Base-by-base conservation (phyloP, 352 stramenopile genomes). In the Phytopythium litorale region DNA sequence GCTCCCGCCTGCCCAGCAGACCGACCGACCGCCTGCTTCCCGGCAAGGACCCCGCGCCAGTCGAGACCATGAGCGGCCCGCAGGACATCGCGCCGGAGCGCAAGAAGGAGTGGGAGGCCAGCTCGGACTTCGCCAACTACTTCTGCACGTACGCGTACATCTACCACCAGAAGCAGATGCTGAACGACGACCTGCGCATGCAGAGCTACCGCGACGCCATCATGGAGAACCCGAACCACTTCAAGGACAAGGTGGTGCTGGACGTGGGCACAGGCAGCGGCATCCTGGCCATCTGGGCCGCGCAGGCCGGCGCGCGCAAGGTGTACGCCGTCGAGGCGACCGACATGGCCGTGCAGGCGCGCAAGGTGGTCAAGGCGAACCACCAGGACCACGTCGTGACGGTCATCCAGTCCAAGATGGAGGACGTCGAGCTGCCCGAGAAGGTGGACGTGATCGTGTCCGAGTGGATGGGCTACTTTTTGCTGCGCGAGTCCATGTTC, bases 361-460 rank as follows among this genome's bases (percentile, higher is more conserved):
- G 93, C 58, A 87, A 91, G 58, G 90, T 99, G 38, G 93, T 99
- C 56, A 89, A 97, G 58, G 91, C 92, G 18, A 99, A 99, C 81
- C 79, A 89, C 46, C 88, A 99, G 61, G 85, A 96, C 73, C 78
- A 98, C 72, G 89, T 99, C 63, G 89, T 99, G 28, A 98, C 97
- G 21, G 97, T 99, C 38, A 99, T 99, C 70, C 95, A 99, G 83
- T 89, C 93, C 58, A 98, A 98, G 70, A 97, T 99, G 6, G 98
- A 99, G 76, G 96, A 99, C 58, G 88, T 99, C 21, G 71, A 98
- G 63, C 81, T 99, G 2, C 96, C 97, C 0, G 94, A 99, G 71
- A 97, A 98, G 67, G 98, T 99, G 33, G 98, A 99, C 74, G 98
- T 99, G 62, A 99, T 99, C 58, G 97, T 99, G 60, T 99, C 94